Evolutionary conservation across 257 asterid species (phyloP).

Genomic region (Solanum paucissectum): DNA sequence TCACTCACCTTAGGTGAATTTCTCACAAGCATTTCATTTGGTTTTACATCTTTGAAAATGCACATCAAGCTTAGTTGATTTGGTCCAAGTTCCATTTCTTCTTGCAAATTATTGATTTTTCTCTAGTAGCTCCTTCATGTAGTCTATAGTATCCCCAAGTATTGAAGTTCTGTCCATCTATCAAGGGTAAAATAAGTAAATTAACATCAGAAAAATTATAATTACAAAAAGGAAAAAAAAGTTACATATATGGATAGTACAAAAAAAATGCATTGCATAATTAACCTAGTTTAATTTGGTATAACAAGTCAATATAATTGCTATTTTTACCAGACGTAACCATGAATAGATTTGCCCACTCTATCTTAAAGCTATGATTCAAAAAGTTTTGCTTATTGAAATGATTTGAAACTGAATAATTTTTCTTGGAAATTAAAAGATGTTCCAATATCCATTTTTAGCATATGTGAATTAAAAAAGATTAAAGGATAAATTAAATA

Average conservation of each 20-base stretch:
- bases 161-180: constrained; percentile 90
- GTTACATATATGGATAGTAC: not conserved
- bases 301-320: not conserved
- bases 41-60: constrained; percentile 41
- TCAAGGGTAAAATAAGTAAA: not conserved
- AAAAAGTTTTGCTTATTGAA: not conserved
- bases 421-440: no score
- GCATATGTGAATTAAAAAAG: no score
- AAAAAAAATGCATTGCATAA: not conserved
- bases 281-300: not conserved
- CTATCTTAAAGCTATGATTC: not conserved
- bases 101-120: constrained; percentile 45
- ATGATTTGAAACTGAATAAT: no score
- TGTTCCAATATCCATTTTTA: no score
- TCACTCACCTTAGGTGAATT: constrained; percentile 62
- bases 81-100: constrained; percentile 35
- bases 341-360: not conserved
- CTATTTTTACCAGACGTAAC: no score
- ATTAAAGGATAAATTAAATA: no score
- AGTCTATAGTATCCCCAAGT: constrained; percentile 76
- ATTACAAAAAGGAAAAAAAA: not conserved
- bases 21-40: constrained; percentile 31
- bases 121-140: constrained; percentile 62
- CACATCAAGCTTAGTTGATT: constrained; percentile 22
- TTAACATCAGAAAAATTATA: not conserved